Evolutionary conservation across 768 basidiomycete genomes (phyloP).

Genomic region (Gloeopeniophorella convolvens): DNA sequence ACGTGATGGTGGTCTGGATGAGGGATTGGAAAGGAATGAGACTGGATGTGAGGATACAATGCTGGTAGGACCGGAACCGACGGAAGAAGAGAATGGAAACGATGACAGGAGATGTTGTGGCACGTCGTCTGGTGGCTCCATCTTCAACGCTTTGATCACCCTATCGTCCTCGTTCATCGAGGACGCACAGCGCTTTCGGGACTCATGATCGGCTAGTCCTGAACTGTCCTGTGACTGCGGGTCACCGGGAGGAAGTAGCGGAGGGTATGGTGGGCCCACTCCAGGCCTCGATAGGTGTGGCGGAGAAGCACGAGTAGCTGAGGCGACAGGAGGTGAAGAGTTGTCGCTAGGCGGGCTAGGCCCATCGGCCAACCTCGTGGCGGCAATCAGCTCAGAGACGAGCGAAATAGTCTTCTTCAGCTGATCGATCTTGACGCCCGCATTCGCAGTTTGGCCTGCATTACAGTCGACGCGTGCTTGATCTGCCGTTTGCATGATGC

Average conservation of each 20-base stretch:
- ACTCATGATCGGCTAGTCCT: conserved; percentile 33
- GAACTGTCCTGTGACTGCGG: conserved; percentile 26
- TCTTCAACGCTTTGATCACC: conserved; percentile 41
- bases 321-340: conserved; percentile 13
- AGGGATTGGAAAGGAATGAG: conserved; percentile 19
- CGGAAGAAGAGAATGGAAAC: conserved; percentile 21
- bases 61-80: conserved; percentile 16
- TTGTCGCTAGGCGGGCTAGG: conserved; percentile 27
- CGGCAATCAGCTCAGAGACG: conserved; percentile 49
- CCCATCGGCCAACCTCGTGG: conserved; percentile 32
- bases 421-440: conserved; percentile 46
- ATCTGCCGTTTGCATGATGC: conserved; percentile 56
- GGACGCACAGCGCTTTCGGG: conserved; percentile 47
- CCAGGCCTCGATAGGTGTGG: conserved; percentile 11
- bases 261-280: conserved; percentile 16
- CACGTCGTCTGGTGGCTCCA: conserved; percentile 41
- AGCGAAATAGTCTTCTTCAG: conserved; percentile 47
- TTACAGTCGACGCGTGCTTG: conserved; percentile 49
- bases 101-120: conserved; percentile 22
- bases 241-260: conserved; percentile 20
- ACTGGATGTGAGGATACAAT: conserved; percentile 14
- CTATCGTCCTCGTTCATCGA: conserved; percentile 39
- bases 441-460: conserved; percentile 39
- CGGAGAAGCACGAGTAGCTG: conserved; percentile 18
- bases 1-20: conserved; percentile 25